Evolutionary conservation across 495 filamentous ascomycete genomes (phyloP), one percentile per base, ranked within the genome.

Genomic region (Bryoglossum gracile): DNA sequence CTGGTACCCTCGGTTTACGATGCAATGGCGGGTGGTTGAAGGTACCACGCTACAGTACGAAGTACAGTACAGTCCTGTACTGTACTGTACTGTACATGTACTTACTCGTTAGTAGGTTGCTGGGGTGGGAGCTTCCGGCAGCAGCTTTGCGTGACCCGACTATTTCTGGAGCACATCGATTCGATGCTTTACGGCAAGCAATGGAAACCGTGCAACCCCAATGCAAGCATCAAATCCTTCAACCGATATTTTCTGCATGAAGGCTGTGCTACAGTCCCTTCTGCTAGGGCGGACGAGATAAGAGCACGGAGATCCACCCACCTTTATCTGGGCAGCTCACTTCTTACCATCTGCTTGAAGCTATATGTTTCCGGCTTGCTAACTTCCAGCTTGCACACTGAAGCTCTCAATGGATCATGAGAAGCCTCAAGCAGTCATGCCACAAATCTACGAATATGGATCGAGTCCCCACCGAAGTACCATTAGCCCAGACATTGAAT

Each of bases 391-490:
- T 16, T 18, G 3, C 16, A 25, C 25, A 4, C 11, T 35, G 14
- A 18, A 4, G 13, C 1, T 41, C 16, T 41, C 30, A 10, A 63
- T 63, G 62, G 65, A 68, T 41, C 63, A 63, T 41, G 62, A 62
- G 25, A 68, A 66, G 43, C 58, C 54, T 32, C 60, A 68, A 37
- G 57, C 52, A 11, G 60, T 64, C 3, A 44, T 60, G 8, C 36
- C 59, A 23, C 58, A 54, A 36, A 21, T 57, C 9, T 48, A 43
- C n/a, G 57, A 60, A 28, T 58, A 51, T 43, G 21, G 2, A 2
- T 32, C 46, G 4, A 37, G 19, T 1, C n/a, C 25, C 25, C 34
- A 21, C 11, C 33, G 24, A 21, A 11, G 38, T 14, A 26, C 28
- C 3, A 18, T 47, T 16, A 39, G n/a, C 19, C 48, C 42, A n/a